phyloP scores from a whole-genome alignment of 1,284 basidiomycete genomes.

The Apiotrichum mycotoxinovorans region DNA sequence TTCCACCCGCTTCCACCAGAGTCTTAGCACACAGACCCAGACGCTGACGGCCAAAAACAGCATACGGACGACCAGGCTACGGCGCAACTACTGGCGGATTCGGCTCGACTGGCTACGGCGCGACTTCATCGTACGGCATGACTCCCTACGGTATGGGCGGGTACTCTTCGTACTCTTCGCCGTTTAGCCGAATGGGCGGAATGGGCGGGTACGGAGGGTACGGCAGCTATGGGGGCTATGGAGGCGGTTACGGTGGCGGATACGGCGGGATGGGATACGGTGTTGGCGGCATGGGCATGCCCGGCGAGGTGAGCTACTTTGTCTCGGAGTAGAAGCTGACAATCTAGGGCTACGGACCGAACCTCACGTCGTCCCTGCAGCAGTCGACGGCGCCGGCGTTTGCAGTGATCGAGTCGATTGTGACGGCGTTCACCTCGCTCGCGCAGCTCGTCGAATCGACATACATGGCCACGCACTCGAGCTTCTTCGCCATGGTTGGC shows the following conservation, averaged over 20 bases:
- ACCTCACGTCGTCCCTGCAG: constrained; percentile 82
- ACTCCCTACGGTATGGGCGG: constrained; percentile 22
- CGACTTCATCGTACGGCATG: constrained; percentile 19
- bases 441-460: constrained; percentile 98
- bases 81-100: background rate
- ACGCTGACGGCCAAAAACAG: background rate
- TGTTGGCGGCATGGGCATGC: constrained; percentile 52
- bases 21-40: too few relatives aligned
- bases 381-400: constrained; percentile 89
- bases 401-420: constrained; percentile 86
- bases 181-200: constrained; percentile 11
- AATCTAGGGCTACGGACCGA: constrained; percentile 51
- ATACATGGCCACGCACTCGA: constrained; percentile 97
- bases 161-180: constrained; percentile 25
- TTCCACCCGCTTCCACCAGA: too few relatives aligned
- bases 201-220: constrained; percentile 39
- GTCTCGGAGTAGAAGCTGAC: constrained; percentile 3
- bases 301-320: constrained; percentile 46
- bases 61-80: background rate
- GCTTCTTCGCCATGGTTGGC: constrained; percentile 98
- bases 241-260: constrained; percentile 40
- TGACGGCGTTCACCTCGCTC: constrained; percentile 92
- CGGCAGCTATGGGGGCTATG: constrained; percentile 52
- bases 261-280: constrained; percentile 55
- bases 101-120: constrained; percentile 19